A percentile compares a stretch with the other conserved stretches of the same genome.
Conservation (phyloP, 176 grass and related monocot species). For the Triticum aestivum region DNA sequence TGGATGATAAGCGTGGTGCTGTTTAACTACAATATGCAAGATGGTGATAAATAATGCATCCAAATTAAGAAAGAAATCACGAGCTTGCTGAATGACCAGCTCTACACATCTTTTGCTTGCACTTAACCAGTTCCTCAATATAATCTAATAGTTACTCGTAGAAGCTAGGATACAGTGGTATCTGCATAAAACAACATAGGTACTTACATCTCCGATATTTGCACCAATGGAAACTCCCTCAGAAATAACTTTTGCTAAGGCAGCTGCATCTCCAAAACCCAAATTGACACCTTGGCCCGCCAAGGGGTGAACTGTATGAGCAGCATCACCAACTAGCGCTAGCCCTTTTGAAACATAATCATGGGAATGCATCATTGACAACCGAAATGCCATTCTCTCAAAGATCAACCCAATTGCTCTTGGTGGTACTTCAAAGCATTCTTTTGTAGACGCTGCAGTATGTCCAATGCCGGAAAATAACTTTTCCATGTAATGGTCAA, state of each 20-base stretch:
- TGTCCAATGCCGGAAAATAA: constrained; percentile 52
- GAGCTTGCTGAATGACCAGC: background rate
- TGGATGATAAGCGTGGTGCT: background rate
- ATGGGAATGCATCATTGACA: constrained; percentile 78
- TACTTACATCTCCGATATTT: constrained; percentile 70
- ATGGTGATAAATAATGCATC: too few relatives aligned
- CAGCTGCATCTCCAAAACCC: constrained; percentile 78
- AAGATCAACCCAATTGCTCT: constrained; percentile 59
- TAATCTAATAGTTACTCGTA: too few relatives aligned
- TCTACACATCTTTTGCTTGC: too few relatives aligned
- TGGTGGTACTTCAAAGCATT: constrained; percentile 83
- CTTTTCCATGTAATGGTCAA: constrained; percentile 61
- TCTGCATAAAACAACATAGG: background rate
- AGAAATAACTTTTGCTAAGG: constrained; percentile 70
- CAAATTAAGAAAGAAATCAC: too few relatives aligned
- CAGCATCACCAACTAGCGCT: constrained; percentile 84
- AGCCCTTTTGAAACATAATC: constrained; percentile 68
- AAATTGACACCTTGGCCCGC: constrained; percentile 96
- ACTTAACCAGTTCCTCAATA: too few relatives aligned
- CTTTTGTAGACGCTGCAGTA: constrained; percentile 60
- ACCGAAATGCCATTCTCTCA: constrained; percentile 80
- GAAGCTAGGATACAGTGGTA: too few relatives aligned
- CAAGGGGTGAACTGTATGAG: constrained; percentile 87
- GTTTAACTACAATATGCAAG: too few relatives aligned
- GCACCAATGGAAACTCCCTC: constrained; percentile 67